phyloP scores from a whole-genome alignment of 805 yeast genomes.

The Starmerella bacillaris region DNA sequence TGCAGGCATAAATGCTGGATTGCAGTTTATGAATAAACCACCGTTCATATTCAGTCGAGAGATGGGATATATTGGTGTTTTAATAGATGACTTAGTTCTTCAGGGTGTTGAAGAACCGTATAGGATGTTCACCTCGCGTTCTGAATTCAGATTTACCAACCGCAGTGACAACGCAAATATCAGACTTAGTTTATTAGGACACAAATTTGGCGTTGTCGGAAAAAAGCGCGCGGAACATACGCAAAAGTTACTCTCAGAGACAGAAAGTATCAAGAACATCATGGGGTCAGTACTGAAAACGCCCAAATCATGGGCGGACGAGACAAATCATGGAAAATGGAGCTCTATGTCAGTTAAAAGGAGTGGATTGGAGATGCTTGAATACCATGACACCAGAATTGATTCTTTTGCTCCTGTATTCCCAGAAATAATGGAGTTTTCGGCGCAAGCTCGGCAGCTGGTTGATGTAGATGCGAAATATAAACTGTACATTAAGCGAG shows the following conservation, averaged over 20 bases:
- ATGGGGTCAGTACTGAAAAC: conserved; percentile 32
- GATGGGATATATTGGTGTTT: conserved; percentile 81
- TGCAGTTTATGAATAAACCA: conserved; percentile 26
- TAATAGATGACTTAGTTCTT: conserved; percentile 83
- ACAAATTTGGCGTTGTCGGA: conserved; percentile 45
- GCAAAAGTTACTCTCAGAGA: conserved; percentile 28
- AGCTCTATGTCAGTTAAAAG: conserved; percentile 38
- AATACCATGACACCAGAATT: conserved; percentile 52
- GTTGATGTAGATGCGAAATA: conserved; percentile 68
- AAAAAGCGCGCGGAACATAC: conserved; percentile 38
- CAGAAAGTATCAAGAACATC: conserved; percentile 29
- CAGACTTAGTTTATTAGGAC: conserved; percentile 57
- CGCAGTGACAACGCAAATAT: conserved; percentile 89
- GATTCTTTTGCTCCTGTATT: conserved; percentile 25
- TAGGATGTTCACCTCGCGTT: conserved; percentile 91
- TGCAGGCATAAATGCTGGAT: conserved; percentile 92
- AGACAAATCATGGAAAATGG: conserved; percentile 24
- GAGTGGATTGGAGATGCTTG: conserved; percentile 16
- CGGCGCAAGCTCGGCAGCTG: conserved; percentile 36
- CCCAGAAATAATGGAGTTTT: conserved; percentile 25
- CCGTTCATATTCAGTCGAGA: conserved; percentile 47
- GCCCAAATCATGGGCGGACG: conserved; percentile 42
- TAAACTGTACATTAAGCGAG: conserved; percentile 60
- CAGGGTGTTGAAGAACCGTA: conserved; percentile 96
- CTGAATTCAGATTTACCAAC: conserved; percentile 79